phyloP scores from a whole-genome alignment of 1,284 basidiomycete genomes.

The Leccinum griseonigrum region DNA sequence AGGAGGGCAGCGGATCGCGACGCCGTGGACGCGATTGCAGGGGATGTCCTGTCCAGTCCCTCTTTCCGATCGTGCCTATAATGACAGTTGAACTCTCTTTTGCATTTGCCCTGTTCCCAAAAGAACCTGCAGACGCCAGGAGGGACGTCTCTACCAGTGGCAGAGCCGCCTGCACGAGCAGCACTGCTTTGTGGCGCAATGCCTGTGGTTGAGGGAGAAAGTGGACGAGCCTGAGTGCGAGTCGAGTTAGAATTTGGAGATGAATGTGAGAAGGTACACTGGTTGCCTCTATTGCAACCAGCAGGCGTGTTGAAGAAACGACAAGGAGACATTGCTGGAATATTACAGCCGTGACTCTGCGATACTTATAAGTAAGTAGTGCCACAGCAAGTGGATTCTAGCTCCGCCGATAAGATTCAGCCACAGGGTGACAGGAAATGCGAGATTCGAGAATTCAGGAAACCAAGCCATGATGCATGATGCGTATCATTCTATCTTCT shows the following conservation, averaged over 20 bases:
- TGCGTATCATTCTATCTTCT: not conserved
- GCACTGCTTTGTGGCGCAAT: constrained; percentile 3
- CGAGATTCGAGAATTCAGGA: not conserved
- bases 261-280: constrained; percentile 35
- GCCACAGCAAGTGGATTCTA: not conserved
- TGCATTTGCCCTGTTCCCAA: constrained; percentile 53
- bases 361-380: too few relatives aligned
- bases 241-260: not conserved
- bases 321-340: constrained; percentile 34
- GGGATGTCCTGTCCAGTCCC: not conserved
- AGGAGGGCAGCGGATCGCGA: constrained; percentile 16
- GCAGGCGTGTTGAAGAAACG: constrained; percentile 36
- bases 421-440: not conserved
- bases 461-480: too few relatives aligned
- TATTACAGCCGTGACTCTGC: not conserved
- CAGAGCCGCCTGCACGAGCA: constrained; percentile 7
- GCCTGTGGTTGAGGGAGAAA: constrained; percentile 20
- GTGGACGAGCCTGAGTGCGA: constrained; percentile 8
- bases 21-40: constrained; percentile 2
- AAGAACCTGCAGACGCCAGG: constrained; percentile 46
- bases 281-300: constrained; percentile 41
- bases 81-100: constrained; percentile 45
- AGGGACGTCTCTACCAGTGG: constrained; percentile 9
- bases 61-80: constrained; percentile 40
- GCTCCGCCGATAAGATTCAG: not conserved